Percentiles rank a stretch among this genome's conserved stretches.
Conservation (phyloP, 2,329 filamentous ascomycete species). For the Parastagonospora nodorum region DNA sequence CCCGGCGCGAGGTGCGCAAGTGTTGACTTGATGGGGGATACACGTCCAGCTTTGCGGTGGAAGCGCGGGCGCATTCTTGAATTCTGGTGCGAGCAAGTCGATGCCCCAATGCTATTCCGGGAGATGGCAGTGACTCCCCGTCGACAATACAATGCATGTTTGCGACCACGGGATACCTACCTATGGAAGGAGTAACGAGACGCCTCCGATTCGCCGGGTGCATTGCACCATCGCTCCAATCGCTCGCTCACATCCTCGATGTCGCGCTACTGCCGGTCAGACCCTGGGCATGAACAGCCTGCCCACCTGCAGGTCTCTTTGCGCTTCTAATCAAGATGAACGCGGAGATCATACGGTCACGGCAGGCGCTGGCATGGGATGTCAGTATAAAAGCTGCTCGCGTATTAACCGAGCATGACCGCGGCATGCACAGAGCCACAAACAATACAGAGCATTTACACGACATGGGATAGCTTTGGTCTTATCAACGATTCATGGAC, state of each 20-base stretch:
- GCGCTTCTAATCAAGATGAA: not conserved
- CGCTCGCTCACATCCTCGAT: not conserved
- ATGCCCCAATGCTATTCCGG: not conserved
- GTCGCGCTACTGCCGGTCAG: not conserved
- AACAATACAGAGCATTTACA: no score
- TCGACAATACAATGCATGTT: no score
- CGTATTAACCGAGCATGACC: not conserved
- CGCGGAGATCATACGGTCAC: not conserved
- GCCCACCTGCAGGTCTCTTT: not conserved
- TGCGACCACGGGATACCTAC: no score
- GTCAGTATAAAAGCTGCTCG: not conserved
- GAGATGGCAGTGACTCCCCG: no score
- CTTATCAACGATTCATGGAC: no score
- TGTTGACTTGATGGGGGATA: slow-evolving; percentile 11
- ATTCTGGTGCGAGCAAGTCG: not conserved
- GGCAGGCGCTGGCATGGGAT: not conserved
- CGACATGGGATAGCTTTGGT: no score
- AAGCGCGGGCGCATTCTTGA: not conserved
- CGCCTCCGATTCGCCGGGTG: not conserved
- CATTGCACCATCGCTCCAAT: not conserved
- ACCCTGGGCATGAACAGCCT: not conserved
- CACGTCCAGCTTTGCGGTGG: not conserved
- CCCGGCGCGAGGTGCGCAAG: not conserved
- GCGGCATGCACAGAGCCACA: not conserved
- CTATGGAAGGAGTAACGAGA: not conserved